phyloP scores from a whole-genome alignment of 495 filamentous ascomycete species.

The Penicillium canariense region DNA sequence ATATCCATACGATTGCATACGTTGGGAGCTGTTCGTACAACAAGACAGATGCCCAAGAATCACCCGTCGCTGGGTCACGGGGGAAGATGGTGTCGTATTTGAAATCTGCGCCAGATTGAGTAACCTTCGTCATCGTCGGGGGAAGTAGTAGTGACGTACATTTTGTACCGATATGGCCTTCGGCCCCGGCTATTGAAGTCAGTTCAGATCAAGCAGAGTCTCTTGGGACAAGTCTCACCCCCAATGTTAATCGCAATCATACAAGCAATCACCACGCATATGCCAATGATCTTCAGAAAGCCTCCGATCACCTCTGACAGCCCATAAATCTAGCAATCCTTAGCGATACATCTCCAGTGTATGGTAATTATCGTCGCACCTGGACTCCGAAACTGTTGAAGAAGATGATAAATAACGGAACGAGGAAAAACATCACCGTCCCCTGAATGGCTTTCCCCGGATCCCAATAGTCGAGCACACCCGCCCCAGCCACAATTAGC shows the following conservation, averaged over 20 bases:
- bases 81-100: background rate
- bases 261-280: constrained; percentile 31
- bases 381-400: constrained; percentile 35
- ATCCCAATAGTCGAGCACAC: constrained; percentile 37
- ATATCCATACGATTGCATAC: constrained; percentile 30
- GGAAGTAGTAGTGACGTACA: constrained; percentile 14
- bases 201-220: background rate
- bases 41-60: background rate
- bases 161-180: constrained; percentile 15
- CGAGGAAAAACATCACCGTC: constrained; percentile 27
- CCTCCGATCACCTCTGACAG: constrained; percentile 39
- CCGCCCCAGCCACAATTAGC: constrained; percentile 38
- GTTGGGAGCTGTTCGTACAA: background rate
- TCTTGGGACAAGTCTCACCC: constrained; percentile 8
- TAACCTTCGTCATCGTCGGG: background rate
- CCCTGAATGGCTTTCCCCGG: constrained; percentile 25
- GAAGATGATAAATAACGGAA: constrained; percentile 30
- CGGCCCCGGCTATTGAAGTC: constrained; percentile 4
- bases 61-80: background rate
- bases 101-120: background rate
- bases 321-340: constrained; percentile 33
- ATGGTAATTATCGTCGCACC: constrained; percentile 18
- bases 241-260: constrained; percentile 28
- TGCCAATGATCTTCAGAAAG: constrained; percentile 33
- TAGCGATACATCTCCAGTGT: background rate